Conservation (phyloP, 441 rosid species). For the Erysimum cheiri region DNA sequence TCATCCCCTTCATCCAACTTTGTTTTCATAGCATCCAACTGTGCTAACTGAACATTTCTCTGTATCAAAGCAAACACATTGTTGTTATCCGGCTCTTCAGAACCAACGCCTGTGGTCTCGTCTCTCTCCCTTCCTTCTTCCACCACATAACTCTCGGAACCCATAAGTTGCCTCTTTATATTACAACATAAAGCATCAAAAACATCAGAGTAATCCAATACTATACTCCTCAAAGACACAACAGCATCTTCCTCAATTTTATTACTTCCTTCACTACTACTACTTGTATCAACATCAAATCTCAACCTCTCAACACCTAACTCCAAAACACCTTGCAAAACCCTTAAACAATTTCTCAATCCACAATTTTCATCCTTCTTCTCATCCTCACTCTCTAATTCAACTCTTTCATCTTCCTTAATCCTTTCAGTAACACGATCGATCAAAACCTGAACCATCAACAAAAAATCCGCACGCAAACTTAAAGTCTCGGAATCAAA, state of each 20-base stretch:
- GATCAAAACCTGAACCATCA: conserved; percentile 67
- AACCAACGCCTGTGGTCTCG: background rate
- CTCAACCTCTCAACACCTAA: conserved; percentile 75
- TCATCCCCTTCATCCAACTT: conserved; percentile 56
- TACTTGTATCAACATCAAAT: conserved; percentile 48
- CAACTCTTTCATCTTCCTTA: conserved; percentile 48
- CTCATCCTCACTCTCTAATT: conserved; percentile 43
- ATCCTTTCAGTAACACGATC: conserved; percentile 56
- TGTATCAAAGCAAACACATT: conserved; percentile 63
- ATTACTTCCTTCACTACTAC: conserved; percentile 37
- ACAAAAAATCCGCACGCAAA: conserved; percentile 76
- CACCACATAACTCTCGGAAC: conserved; percentile 52
- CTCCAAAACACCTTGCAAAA: conserved; percentile 71
- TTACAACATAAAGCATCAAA: conserved; percentile 76
- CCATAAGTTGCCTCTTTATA: conserved; percentile 67
- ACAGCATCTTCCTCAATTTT: conserved; percentile 59
- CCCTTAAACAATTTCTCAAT: conserved; percentile 50
- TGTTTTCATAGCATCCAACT: conserved; percentile 69
- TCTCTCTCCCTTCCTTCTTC: conserved; percentile 27
- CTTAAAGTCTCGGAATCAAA: conserved; percentile 69
- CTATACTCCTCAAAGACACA: conserved; percentile 55
- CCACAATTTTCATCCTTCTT: conserved; percentile 46
- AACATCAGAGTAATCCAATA: conserved; percentile 69
- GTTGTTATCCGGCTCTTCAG: conserved; percentile 49
- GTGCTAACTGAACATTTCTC: conserved; percentile 71